These are phyloP conservation scores for Hippophae gyantsensis DNA, from an alignment of 306 rosid genomes.

Conservation along the genomic window DNA sequence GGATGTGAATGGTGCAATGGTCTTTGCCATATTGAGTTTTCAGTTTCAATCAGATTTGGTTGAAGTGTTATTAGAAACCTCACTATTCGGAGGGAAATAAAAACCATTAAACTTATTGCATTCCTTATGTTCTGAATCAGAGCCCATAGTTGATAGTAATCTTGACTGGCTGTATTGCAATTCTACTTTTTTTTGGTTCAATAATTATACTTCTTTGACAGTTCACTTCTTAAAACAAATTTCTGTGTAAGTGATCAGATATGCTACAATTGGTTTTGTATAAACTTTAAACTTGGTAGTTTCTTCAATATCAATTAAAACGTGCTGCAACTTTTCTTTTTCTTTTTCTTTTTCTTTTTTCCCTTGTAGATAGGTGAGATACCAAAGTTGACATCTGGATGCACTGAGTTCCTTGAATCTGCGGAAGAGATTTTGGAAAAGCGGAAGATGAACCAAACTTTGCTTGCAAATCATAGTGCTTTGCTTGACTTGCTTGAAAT, in stretches of 20 bases:
- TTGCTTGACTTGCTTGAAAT: conserved; percentile 97
- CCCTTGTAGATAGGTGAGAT: conserved; percentile 59
- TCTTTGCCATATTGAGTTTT: background rate
- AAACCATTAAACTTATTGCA: no score
- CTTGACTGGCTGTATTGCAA: no score
- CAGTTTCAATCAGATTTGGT: background rate
- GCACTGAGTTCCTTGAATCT: conserved; percentile 81
- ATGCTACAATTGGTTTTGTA: background rate
- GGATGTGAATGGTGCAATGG: background rate
- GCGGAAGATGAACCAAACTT: conserved; percentile 95
- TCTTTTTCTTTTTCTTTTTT: conserved; percentile 4
- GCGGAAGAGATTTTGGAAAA: conserved; percentile 82
- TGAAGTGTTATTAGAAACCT: no score
- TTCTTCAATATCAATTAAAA: background rate
- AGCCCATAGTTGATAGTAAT: no score
- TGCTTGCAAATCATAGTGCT: conserved; percentile 86
- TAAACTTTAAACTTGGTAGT: background rate
- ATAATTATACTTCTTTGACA: no score
- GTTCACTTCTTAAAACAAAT: no score
- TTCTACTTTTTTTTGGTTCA: no score
- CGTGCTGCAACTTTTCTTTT: conserved; percentile 15
- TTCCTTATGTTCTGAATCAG: no score
- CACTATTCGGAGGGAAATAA: no score
- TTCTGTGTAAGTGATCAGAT: no score
- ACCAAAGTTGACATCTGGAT: conserved; percentile 80